Base-by-base conservation (phyloP, 192 early-diverging fungal species). In the Dispira simplex region DNA sequence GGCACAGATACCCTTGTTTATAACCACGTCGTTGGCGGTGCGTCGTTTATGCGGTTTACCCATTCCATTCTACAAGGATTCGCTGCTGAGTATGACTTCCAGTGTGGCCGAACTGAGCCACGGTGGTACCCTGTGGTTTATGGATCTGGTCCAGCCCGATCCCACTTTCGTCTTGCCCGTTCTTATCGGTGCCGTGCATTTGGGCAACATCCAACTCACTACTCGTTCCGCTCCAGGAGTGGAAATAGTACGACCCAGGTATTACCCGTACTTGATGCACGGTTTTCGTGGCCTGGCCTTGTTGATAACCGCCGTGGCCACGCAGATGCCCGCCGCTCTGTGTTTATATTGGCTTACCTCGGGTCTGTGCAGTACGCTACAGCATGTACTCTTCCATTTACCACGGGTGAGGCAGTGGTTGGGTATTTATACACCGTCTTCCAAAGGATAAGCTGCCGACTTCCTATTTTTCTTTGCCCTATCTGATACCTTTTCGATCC, bases 1-100 rank as follows among this genome's bases (percentile, higher is more conserved):
- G 71, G 74, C 82, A 0, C 89, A 91, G 62, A 81, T 91, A n/a
- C 89, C 89, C 0, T 66, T 91, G 0, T 91, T 90, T 60, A 53
- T 89, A 21, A 71, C 71, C 21, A 78, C 85, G 76, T 83, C 86
- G 0, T 68, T 88, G 28, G 79, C 84, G 2, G 65, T 91, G 56
- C 67, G 88, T 26, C 69, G 79, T 21, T 77, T 91, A 80, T 75
- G 78, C 11, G 81, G 75, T 18, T 80, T 74, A 46, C 81, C 82
- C 2, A 44, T 84, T 14, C 81, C 84, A 0, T 83, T 67, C 48
- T 55, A 73, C 13, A 75, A 77, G 13, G 66, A 69, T 26, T 11
- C 11, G 8, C 46, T 70, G 8, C 18, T 51, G 3, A 23, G 21
- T 51, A 23, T 20, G 16, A 23, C 21, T 4, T 66, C 81, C 0